A percentile compares a stretch with the other conserved stretches of the same genome.
phyloP scores from a whole-genome alignment of 306 rosid genomes.

The Arachis stenosperma region DNA sequence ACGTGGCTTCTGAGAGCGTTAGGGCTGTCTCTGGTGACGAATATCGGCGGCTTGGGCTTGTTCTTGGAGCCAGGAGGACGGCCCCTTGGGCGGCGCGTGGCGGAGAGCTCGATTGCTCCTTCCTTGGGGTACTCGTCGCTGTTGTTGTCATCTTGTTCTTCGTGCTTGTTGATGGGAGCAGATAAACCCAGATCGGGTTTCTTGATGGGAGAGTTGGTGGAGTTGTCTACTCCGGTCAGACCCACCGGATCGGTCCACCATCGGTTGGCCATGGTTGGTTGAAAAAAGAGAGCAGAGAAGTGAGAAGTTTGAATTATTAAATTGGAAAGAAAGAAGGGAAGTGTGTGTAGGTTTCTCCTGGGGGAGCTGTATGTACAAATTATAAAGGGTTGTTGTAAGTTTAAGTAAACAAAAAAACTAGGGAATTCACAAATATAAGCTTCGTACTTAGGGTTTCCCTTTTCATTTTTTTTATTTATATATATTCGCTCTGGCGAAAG shows the following conservation, averaged over 20 bases:
- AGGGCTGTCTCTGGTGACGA: constrained; percentile 66
- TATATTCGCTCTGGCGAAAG: no score
- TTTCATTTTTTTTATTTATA: no score
- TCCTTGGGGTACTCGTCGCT: constrained; percentile 63
- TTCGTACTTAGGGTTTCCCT: no score
- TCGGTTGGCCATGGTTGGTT: constrained; percentile 55
- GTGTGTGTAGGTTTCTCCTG: no score
- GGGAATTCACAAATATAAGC: no score
- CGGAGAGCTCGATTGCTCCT: constrained; percentile 51
- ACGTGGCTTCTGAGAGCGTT: constrained; percentile 74
- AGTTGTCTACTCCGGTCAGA: constrained; percentile 45
- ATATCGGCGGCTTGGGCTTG: constrained; percentile 69
- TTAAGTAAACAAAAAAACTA: no score
- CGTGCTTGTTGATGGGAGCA: neutral
- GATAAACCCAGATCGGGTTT: constrained; percentile 62
- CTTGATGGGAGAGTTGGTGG: constrained; percentile 41
- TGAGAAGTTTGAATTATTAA: neutral
- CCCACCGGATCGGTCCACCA: constrained; percentile 72
- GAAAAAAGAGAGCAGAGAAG: neutral
- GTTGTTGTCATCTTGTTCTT: constrained; percentile 25
- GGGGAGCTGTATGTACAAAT: no score
- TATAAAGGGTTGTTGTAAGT: no score
- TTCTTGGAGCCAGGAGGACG: constrained; percentile 74
- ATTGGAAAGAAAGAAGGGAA: no score
- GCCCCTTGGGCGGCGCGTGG: constrained; percentile 55